A percentile compares a stretch with the other conserved stretches of the same genome.
Conservation (phyloP, 768 basidiomycete genomes). For the Tubosaeta brunneosetosa region DNA sequence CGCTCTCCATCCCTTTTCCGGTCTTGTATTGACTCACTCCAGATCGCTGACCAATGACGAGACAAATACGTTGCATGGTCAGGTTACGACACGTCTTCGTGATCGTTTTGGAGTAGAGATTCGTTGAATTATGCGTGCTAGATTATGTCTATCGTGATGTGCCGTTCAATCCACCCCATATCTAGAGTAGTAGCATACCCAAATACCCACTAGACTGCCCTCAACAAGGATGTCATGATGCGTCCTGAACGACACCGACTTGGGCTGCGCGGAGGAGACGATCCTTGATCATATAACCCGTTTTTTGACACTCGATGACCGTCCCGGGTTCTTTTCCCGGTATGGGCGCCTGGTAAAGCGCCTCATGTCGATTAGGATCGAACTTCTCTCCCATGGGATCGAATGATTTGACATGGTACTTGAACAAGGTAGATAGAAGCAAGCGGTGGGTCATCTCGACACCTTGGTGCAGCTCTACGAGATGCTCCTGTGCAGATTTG, state of each 20-base stretch:
- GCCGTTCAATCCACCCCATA: constrained; percentile 22
- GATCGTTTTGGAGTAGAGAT: constrained; percentile 79
- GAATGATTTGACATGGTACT: constrained; percentile 88
- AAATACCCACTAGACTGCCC: constrained; percentile 4
- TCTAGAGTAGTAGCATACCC: constrained; percentile 23
- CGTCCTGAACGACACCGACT: constrained; percentile 89
- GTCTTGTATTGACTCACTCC: constrained; percentile 3
- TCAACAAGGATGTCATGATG: constrained; percentile 26
- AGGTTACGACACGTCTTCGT: constrained; percentile 51
- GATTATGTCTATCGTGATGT: constrained; percentile 33
- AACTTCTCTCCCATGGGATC: constrained; percentile 91
- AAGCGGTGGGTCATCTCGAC: constrained; percentile 90
- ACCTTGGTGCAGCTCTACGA: constrained; percentile 74
- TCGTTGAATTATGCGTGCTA: constrained; percentile 57
- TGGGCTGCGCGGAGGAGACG: constrained; percentile 91
- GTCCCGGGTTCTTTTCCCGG: constrained; percentile 88
- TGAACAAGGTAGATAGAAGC: constrained; percentile 83
- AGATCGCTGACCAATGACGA: constrained; percentile 90
- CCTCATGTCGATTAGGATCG: constrained; percentile 94
- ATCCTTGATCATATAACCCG: constrained; percentile 92
- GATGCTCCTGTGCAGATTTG: constrained; percentile 56
- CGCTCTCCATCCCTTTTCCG: constrained; percentile 6
- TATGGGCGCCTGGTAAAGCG: constrained; percentile 87
- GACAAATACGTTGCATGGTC: constrained; percentile 72
- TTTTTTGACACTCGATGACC: constrained; percentile 86